Percentiles rank a stretch among this genome's conserved stretches.
Conservation (phyloP, 805 yeast species). For the Tetrapisispora arboricola region DNA sequence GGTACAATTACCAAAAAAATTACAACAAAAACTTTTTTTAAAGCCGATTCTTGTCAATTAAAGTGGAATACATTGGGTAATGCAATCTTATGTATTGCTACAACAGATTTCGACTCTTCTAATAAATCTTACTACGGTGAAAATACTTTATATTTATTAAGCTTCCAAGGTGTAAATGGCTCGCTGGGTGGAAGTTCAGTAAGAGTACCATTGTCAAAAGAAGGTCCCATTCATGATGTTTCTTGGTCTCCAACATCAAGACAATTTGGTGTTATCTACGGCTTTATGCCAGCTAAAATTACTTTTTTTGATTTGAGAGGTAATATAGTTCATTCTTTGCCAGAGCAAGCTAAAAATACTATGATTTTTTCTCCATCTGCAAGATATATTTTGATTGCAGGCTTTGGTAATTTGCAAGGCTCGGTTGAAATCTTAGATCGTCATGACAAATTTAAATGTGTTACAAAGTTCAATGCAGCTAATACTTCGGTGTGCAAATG, state of each 20-base stretch:
- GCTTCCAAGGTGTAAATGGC: slow-evolving; percentile 40
- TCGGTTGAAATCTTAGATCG: slow-evolving; percentile 92
- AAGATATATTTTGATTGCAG: slow-evolving; percentile 82
- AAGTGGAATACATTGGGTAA: slow-evolving; percentile 95
- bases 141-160: slow-evolving; percentile 74
- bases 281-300: slow-evolving; percentile 95
- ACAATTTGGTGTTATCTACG: slow-evolving; percentile 95
- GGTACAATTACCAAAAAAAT: slow-evolving; percentile 52
- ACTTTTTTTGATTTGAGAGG: slow-evolving; percentile 93
- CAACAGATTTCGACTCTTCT: slow-evolving; percentile 90
- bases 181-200: slow-evolving; percentile 89
- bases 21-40: slow-evolving; percentile 81
- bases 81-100: slow-evolving; percentile 83
- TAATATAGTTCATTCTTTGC: slow-evolving; percentile 69
- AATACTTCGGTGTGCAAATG: slow-evolving; percentile 96
- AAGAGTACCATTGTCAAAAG: slow-evolving; percentile 69
- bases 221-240: slow-evolving; percentile 93
- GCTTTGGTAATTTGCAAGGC: slow-evolving; percentile 97
- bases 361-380: slow-evolving; percentile 91
- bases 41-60: slow-evolving; percentile 87
- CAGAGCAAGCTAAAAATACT: slow-evolving; percentile 83
- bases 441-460: slow-evolving; percentile 68
- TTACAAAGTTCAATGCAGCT: slow-evolving; percentile 77
- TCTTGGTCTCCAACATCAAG: slow-evolving; percentile 95
- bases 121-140: slow-evolving; percentile 96